These are phyloP conservation scores for Primulina eburnea DNA, from an alignment of 257 asterid species.

Conservation along the genomic window DNA sequence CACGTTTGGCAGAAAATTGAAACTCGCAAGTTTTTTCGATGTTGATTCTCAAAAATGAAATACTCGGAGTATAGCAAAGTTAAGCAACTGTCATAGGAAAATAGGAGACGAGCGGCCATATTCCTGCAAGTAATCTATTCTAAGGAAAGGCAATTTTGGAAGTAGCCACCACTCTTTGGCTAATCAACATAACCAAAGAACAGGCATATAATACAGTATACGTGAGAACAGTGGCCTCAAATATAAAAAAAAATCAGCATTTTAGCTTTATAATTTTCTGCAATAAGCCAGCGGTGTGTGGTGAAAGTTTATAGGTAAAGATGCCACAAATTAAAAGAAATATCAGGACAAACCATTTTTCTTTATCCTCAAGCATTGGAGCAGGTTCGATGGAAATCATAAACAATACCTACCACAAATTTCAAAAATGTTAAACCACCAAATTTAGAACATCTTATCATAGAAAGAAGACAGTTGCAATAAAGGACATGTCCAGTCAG, in stretches of 20 bases:
- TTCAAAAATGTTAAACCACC: conserved; percentile 33
- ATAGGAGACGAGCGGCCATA: conserved; percentile 3
- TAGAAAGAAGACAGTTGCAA: conserved; percentile 17
- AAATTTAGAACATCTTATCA: conserved; percentile 21
- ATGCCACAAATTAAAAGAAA: conserved; percentile 20
- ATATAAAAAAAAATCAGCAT: background rate
- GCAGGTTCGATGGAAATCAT: conserved; percentile 98
- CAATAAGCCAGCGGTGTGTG: conserved; percentile 8
- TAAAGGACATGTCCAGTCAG: conserved; percentile 15
- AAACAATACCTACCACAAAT: conserved; percentile 73
- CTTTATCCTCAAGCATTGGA: conserved; percentile 99
- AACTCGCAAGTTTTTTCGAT: background rate
- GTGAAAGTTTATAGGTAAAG: conserved; percentile 13
- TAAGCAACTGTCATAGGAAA: conserved; percentile 8
- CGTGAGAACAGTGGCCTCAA: background rate
- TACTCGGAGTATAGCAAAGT: background rate
- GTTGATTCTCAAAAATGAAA: background rate
- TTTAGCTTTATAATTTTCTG: background rate
- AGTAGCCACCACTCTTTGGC: background rate
- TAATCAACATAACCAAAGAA: conserved; percentile 3
- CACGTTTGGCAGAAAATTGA: background rate
- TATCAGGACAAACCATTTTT: conserved; percentile 73
- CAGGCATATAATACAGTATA: background rate
- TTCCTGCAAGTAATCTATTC: background rate
- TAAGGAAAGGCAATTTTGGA: background rate